Evolutionary conservation across 2,329 filamentous ascomycete species (phyloP), one percentile per base, ranked within the genome.

Genomic region (Fusarium robinianum): DNA sequence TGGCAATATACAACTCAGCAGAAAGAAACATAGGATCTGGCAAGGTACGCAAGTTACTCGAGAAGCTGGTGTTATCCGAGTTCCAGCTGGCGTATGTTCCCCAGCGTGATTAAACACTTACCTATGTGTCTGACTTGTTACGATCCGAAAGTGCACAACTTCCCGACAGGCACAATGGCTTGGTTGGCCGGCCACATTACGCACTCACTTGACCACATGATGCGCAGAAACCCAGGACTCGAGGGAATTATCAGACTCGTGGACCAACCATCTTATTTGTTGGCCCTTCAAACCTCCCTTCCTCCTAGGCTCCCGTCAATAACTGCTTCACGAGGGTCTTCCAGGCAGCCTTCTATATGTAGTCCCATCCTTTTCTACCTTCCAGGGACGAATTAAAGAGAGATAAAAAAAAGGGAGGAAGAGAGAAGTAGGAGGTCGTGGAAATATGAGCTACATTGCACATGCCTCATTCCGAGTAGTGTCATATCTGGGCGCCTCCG

Each of bases 401-500:
- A n/a, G n/a, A n/a, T n/a, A n/a, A n/a, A n/a, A n/a, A n/a, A n/a
- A n/a, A n/a, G n/a, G n/a, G n/a, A n/a, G n/a, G n/a, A n/a, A n/a
- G n/a, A n/a, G n/a, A n/a, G n/a, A n/a, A n/a, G n/a, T n/a, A n/a
- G n/a, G n/a, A n/a, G n/a, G n/a, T n/a, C n/a, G n/a, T n/a, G n/a
- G n/a, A n/a, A 19, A 16, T 12, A 25, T 41, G 19, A 29, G 36
- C 19, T 21, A 35, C 27, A 35, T 12, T 29, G n/a, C 35, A 40
- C 23, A 15, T 17, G 8, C 26, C 30, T 32, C 23, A 8, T 14
- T 5, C 23, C 18, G 16, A 21, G 14, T 21, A 21, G 32, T 35
- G 26, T 29, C 10, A 27, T 36, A 23, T 9, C 23, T 24, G 22
- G 14, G 12, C 22, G 11, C 26, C 8, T 34, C n/a, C 49, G 25